These are phyloP conservation scores for Sphagnum tenellum DNA, from an alignment of 225 moss, liverwort and hornwort species.

Conservation along the genomic window DNA sequence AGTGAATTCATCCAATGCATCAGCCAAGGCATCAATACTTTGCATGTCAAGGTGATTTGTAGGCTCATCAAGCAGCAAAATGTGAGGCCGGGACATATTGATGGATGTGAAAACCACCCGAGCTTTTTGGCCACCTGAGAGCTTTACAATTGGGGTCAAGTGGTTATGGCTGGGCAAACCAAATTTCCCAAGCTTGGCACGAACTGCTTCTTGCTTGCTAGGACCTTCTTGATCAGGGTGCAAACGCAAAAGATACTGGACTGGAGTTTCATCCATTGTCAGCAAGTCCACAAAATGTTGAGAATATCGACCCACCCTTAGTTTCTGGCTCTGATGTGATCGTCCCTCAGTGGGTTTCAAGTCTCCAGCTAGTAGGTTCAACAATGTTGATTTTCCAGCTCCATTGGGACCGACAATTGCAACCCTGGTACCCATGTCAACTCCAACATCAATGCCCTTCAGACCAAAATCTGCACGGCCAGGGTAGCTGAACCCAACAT, in stretches of 20 bases:
- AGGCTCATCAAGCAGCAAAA: slow-evolving; percentile 86
- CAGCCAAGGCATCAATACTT: slow-evolving; percentile 93
- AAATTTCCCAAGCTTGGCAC: slow-evolving; percentile 82
- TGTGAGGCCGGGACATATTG: slow-evolving; percentile 88
- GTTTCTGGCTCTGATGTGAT: slow-evolving; percentile 81
- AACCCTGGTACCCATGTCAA: slow-evolving; percentile 95
- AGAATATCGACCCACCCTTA: slow-evolving; percentile 87
- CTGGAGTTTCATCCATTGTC: slow-evolving; percentile 91
- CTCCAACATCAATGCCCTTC: slow-evolving; percentile 74
- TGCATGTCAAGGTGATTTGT: slow-evolving; percentile 98
- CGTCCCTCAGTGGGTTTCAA: slow-evolving; percentile 63
- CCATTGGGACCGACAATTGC: slow-evolving; percentile 96
- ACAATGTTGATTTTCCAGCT: slow-evolving; percentile 81
- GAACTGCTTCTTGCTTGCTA: slow-evolving; percentile 88
- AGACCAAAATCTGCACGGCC: slow-evolving; percentile 70
- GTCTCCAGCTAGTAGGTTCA: slow-evolving; percentile 85
- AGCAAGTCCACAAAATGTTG: slow-evolving; percentile 90
- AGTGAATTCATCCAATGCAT: slow-evolving; percentile 82
- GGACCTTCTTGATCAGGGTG: slow-evolving; percentile 89
- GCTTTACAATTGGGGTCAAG: slow-evolving; percentile 89
- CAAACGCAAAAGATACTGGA: slow-evolving; percentile 80
- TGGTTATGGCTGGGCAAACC: slow-evolving; percentile 80
- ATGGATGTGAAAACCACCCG: slow-evolving; percentile 94
- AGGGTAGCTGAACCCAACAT: slow-evolving; percentile 80
- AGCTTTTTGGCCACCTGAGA: slow-evolving; percentile 92